These are phyloP conservation scores for Leishmania lainsoni DNA, from an alignment of 208 protist species.

Conservation along the genomic window DNA sequence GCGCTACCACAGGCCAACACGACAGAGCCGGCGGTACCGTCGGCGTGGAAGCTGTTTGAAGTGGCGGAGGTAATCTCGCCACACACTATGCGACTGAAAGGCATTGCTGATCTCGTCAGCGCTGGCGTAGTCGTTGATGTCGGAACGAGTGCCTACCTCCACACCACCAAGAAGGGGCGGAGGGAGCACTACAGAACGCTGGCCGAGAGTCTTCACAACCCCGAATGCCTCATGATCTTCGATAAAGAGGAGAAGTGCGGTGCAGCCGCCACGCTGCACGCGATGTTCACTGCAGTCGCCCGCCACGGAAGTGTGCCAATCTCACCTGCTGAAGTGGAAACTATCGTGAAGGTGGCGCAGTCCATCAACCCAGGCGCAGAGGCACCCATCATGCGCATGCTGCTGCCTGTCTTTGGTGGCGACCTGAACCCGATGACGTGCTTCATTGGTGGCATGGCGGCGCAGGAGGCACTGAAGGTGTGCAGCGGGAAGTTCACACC, in stretches of 20 bases:
- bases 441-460: constrained; percentile 94
- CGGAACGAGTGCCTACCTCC: constrained; percentile 83
- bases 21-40: constrained; percentile 15
- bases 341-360: constrained; percentile 38
- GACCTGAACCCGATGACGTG: constrained; percentile 92
- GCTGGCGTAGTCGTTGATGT: constrained; percentile 37
- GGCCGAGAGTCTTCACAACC: constrained; percentile 47
- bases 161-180: constrained; percentile 86
- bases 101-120: constrained; percentile 28
- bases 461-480: constrained; percentile 97
- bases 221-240: constrained; percentile 74
- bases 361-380: constrained; percentile 30
- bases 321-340: constrained; percentile 39
- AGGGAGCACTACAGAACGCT: constrained; percentile 64
- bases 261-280: constrained; percentile 71
- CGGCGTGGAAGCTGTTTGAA: constrained; percentile 64
- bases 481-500: constrained; percentile 96
- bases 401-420: constrained; percentile 70
- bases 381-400: constrained; percentile 34
- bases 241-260: constrained; percentile 83
- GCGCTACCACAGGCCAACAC: constrained; percentile 55
- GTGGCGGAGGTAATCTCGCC: constrained; percentile 76
- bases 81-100: constrained; percentile 61
- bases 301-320: constrained; percentile 28
- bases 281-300: constrained; percentile 76